Percentiles rank a stretch among this genome's conserved stretches.
Conservation (phyloP, 441 rosid genomes). For the Populus tomentosa region DNA sequence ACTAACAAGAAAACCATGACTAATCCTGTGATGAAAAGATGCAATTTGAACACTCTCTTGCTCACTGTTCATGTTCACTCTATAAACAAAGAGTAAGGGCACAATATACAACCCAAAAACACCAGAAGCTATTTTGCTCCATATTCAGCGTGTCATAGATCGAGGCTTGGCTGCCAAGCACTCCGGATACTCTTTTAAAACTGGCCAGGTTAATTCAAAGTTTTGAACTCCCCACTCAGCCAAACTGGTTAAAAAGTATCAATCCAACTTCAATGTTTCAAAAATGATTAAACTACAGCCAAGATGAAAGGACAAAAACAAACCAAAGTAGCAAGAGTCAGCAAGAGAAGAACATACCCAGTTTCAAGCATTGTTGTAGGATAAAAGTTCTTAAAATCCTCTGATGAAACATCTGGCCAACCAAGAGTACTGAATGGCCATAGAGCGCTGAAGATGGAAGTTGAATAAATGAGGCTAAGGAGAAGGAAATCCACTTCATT, state of each 20-base stretch:
- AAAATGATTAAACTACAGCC: conserved; percentile 14
- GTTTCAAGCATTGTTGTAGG: conserved; percentile 96
- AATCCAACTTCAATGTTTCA: background rate
- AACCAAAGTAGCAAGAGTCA: conserved; percentile 11
- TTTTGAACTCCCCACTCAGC: background rate
- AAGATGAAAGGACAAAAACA: background rate
- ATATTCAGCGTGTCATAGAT: background rate
- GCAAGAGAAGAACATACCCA: conserved; percentile 50
- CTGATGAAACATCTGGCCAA: conserved; percentile 86
- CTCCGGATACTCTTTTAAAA: background rate
- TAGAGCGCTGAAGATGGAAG: conserved; percentile 52
- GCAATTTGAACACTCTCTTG: background rate
- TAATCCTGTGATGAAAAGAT: background rate
- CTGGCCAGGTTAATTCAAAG: background rate
- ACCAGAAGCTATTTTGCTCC: background rate
- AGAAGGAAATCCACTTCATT: background rate
- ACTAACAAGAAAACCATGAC: background rate
- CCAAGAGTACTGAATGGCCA: conserved; percentile 99
- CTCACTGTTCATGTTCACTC: background rate
- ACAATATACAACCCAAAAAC: background rate
- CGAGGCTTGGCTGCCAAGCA: background rate
- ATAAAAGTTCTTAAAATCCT: conserved; percentile 76
- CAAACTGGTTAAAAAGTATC: background rate
- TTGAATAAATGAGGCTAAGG: conserved; percentile 3
- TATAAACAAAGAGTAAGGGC: background rate